These are phyloP conservation scores for Fomitopsis schrenkii DNA, from an alignment of 1,284 basidiomycete genomes.

Conservation along the genomic window DNA sequence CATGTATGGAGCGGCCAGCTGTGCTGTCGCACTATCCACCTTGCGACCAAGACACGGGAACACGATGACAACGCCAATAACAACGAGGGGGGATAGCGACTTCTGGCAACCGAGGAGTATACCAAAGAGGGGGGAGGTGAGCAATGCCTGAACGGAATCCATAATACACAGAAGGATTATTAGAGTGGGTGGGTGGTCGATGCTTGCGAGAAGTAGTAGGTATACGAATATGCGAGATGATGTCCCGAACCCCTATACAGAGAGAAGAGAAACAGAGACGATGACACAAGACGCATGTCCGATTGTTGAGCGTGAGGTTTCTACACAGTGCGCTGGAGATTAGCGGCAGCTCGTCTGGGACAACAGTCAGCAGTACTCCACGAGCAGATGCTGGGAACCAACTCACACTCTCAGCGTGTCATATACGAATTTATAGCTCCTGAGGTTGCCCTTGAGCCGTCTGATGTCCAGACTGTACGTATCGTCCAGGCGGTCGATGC, in stretches of 20 bases:
- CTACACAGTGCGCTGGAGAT: constrained; percentile 35
- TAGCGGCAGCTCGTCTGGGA: constrained; percentile 33
- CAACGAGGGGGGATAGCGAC: neutral
- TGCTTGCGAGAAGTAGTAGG: neutral
- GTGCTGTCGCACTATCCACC: constrained; percentile 1
- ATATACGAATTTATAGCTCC: constrained; percentile 94
- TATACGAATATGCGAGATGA: constrained; percentile 4
- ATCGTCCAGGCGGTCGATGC: constrained; percentile 82
- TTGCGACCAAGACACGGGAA: constrained; percentile 4
- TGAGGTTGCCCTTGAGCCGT: constrained; percentile 85
- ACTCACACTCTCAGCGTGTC: constrained; percentile 85
- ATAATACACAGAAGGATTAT: neutral
- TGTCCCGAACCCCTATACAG: constrained; percentile 1
- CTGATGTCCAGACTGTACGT: constrained; percentile 89
- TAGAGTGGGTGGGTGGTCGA: neutral
- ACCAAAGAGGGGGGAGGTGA: neutral
- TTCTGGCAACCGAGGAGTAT: neutral
- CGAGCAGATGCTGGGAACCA: neutral
- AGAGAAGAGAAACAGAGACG: neutral
- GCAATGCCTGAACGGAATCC: constrained; percentile 4
- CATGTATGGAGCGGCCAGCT: constrained; percentile 4
- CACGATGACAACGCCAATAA: neutral
- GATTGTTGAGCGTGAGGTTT: neutral
- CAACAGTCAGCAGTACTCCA: constrained; percentile 10
- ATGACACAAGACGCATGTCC: neutral